Base-by-base conservation (phyloP, 1,284 basidiomycete species). In the Leccinum solheimii region DNA sequence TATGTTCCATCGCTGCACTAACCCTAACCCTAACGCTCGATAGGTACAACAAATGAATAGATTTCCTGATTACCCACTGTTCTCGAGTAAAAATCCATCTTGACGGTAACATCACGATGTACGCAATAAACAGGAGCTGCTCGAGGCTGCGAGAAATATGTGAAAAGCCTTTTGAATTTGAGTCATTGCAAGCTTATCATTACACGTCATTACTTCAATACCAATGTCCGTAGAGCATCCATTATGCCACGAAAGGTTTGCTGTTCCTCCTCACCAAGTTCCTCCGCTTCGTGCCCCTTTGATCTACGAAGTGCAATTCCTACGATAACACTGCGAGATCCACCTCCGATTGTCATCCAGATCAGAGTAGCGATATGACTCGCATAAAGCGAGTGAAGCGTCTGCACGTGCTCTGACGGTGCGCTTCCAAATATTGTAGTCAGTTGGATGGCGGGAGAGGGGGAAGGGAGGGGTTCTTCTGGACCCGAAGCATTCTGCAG, bases 331-430 rank as follows among this genome's bases (percentile, higher is more conserved):
- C 80, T 81, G 60, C 79, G 79, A 61, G 83, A 79, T 49, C 80
- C 72, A 9, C 73, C 69, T 38, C 77, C 79, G 40, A 81, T 59
- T 62, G 79, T 72, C 38, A 81, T 79, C 92, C 92, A 97, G 1
- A 95, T 75, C 8, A 96, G 81, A 0, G 93, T 93, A 0, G 94
- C 92, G 52, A 94, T 88, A 68, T 98, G 95, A 5, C 88, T 81
- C 0, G 88, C 87, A 73, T 96, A 97, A 0, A 97, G 80, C 49
- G 89, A 87, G 72, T 96, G 86, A 23, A 97, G 76, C 0, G 87
- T 86, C 49, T 87, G 86, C 61, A 86, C 71, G 61, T 88, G 83
- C 55, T 84, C 79, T 2, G 86, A 83, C 11, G 86, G 80, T 6
- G 86, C 83, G 62, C 80, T 84, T 40, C 95, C 96, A 27, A 98